phyloP scores from a whole-genome alignment of 1,284 basidiomycete species.

The Coniophora puteana region DNA sequence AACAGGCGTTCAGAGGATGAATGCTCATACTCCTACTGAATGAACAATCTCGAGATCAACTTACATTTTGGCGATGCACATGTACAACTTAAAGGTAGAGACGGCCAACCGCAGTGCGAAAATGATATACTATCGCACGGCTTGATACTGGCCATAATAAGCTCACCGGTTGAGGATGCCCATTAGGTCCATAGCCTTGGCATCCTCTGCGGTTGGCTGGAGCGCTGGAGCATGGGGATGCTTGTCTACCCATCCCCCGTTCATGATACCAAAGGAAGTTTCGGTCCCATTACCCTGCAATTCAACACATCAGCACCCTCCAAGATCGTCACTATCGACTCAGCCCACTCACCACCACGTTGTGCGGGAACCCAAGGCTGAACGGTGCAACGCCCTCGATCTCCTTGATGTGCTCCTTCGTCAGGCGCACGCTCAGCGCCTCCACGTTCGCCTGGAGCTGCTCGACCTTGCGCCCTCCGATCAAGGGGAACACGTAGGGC shows the following conservation, averaged over 20 bases:
- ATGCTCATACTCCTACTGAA: no score
- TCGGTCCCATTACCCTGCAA: constrained; percentile 19
- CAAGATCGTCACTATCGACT: background rate
- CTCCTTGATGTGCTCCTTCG: constrained; percentile 35
- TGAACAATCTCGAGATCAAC: no score
- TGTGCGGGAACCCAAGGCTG: constrained; percentile 37
- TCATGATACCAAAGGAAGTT: constrained; percentile 7
- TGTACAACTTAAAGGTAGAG: no score
- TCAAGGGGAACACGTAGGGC: constrained; percentile 43
- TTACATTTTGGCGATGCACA: no score
- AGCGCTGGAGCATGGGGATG: constrained; percentile 8
- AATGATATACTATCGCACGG: no score
- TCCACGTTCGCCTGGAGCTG: constrained; percentile 43
- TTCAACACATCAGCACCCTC: background rate
- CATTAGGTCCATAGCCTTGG: no score
- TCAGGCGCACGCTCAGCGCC: constrained; percentile 38
- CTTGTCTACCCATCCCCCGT: constrained; percentile 15
- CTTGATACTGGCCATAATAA: no score
- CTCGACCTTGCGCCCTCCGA: constrained; percentile 46
- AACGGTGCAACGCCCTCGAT: constrained; percentile 36
- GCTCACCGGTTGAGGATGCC: no score
- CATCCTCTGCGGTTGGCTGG: no score
- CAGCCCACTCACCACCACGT: constrained; percentile 29
- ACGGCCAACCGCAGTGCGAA: no score
- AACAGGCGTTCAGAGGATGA: no score